These are phyloP conservation scores for Suillus subaureus DNA, from an alignment of 768 basidiomycete genomes.

Conservation along the genomic window DNA sequence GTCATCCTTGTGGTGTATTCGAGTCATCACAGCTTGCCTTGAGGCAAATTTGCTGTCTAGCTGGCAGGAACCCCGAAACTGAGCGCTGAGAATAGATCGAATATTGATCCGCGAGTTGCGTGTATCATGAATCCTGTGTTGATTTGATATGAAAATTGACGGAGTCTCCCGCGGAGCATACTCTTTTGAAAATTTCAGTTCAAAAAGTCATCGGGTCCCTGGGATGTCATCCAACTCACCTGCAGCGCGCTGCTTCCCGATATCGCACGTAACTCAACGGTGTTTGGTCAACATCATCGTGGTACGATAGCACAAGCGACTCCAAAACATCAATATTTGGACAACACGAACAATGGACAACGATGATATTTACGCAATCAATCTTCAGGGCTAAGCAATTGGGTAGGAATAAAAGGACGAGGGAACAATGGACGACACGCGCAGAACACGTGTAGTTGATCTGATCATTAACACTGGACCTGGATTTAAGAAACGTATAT, in stretches of 20 bases:
- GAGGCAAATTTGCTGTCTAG: background rate
- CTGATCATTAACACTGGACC: slow-evolving; percentile 29
- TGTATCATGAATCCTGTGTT: slow-evolving; percentile 7
- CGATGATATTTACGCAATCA: slow-evolving; percentile 31
- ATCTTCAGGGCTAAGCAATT: slow-evolving; percentile 17
- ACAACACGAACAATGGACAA: slow-evolving; percentile 12
- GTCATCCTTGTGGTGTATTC: background rate
- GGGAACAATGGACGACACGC: slow-evolving; percentile 29
- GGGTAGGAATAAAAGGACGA: slow-evolving; percentile 21
- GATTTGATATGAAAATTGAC: background rate
- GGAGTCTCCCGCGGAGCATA: background rate
- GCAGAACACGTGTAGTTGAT: slow-evolving; percentile 38
- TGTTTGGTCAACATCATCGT: background rate
- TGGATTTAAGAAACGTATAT: slow-evolving; percentile 32
- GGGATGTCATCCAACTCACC: background rate
- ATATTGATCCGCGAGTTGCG: slow-evolving; percentile 3
- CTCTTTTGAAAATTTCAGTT: background rate
- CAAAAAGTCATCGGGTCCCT: background rate
- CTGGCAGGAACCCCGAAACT: background rate
- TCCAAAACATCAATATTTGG: background rate
- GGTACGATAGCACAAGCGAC: background rate
- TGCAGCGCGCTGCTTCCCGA: slow-evolving; percentile 1
- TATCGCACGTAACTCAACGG: slow-evolving; percentile 1
- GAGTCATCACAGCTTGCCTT: background rate
- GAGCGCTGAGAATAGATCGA: background rate